Evolutionary conservation across 805 yeast genomes (phyloP).

Genomic region (Candida boidinii): DNA sequence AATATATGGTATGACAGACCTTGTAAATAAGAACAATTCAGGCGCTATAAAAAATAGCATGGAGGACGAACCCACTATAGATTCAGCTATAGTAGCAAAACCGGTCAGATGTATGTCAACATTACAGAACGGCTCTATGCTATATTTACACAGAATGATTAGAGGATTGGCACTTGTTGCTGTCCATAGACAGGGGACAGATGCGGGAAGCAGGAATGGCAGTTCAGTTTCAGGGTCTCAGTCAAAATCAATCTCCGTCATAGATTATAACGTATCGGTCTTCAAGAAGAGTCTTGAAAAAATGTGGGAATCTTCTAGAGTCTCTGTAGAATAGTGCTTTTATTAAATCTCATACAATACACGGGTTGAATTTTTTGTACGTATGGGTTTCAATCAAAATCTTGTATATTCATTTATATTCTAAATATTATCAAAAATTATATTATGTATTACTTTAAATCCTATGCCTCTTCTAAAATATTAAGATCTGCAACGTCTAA

Average conservation of each 20-base stretch:
- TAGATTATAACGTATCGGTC: slow-evolving; percentile 82
- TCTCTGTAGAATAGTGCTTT: no score
- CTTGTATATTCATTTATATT: neutral
- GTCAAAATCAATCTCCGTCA: slow-evolving; percentile 49
- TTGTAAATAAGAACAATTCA: slow-evolving; percentile 1
- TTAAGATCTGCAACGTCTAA: no score
- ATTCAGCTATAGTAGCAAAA: slow-evolving; percentile 4
- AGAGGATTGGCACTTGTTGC: slow-evolving; percentile 90
- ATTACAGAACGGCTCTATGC: slow-evolving; percentile 73
- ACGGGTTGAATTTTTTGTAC: no score
- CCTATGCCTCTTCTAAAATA: no score
- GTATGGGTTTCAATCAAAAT: no score
- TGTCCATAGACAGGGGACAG: slow-evolving; percentile 60
- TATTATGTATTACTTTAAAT: neutral
- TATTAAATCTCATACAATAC: no score
- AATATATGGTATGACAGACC: slow-evolving; percentile 33
- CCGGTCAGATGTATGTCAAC: slow-evolving; percentile 54
- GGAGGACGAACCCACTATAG: neutral
- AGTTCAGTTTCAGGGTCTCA: no score
- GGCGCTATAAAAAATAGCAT: neutral
- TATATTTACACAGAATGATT: slow-evolving; percentile 85
- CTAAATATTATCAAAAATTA: neutral
- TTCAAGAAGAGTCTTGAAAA: slow-evolving; percentile 70
- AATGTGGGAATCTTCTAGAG: slow-evolving; percentile 48
- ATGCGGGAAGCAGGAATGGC: slow-evolving; percentile 33